These are phyloP conservation scores for Phaeotremella fagi DNA, from an alignment of 768 basidiomycete species.

Conservation along the genomic window DNA sequence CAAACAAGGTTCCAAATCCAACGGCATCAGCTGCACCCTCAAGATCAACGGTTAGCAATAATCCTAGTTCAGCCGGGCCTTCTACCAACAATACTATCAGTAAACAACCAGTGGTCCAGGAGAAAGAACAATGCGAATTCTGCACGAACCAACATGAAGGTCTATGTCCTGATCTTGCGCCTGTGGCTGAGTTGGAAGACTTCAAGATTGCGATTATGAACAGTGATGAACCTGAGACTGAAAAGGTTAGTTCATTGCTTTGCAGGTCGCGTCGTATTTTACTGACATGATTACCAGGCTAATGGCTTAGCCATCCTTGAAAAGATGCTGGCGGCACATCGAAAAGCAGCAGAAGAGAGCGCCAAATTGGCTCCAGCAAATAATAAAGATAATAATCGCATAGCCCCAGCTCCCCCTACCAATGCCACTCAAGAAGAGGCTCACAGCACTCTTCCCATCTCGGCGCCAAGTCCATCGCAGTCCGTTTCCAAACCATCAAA, in stretches of 20 bases:
- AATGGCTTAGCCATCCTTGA: background rate
- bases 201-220: slow-evolving; percentile 4
- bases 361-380: no score
- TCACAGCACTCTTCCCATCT: no score
- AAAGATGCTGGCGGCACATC: slow-evolving; percentile 2
- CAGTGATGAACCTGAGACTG: slow-evolving; percentile 1
- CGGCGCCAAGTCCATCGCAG: no score
- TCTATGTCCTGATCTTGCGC: slow-evolving; percentile 1
- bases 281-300: background rate
- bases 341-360: no score
- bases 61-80: background rate
- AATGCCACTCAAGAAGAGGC: no score
- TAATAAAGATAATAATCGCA: no score
- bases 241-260: slow-evolving; percentile 5
- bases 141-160: slow-evolving; percentile 3
- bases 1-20: background rate
- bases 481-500: no score
- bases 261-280: background rate
- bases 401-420: no score
- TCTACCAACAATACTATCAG: no score
- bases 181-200: slow-evolving; percentile 1
- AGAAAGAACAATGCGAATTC: slow-evolving; percentile 9
- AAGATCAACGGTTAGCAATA: background rate
- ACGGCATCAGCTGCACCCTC: background rate
- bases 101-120: no score